Base-by-base conservation (phyloP, 202 grass and related monocot genomes). In the Eragrostis tef region DNA sequence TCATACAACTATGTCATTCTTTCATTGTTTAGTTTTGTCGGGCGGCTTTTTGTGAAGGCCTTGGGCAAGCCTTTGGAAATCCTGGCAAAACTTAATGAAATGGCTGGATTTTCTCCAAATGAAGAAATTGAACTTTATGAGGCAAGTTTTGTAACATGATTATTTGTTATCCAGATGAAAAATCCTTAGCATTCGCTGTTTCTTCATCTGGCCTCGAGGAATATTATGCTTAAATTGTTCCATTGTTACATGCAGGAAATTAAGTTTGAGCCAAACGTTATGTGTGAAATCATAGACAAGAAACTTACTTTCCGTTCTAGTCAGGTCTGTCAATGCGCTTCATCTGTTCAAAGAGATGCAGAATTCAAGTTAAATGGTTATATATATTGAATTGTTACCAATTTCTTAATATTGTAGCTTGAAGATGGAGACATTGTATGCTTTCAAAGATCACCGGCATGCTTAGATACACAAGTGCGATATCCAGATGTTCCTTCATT, bases 111-210 rank as follows among this genome's bases (percentile, higher is more conserved):
- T 79, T 54, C 77, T 19, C 80, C 79, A 57, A 78, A 94, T 80
- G 91, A 97, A 81, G 89, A 97, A 83, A 89, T 94, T 52, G 85
- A 94, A 73, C 91, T 97, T 39, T 93, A 94, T 68, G 94, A 97
- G 89, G 91, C 84, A 81, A 84, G 84, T 57, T 54, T 83, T 78
- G 7, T 79, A 59, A 70, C 63, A 65, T 74, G 43, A 71, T 76
- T 84, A 73, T 76, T 62, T 86, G 64, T 82, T 48, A 21, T 44
- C 21, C 17, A 24, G 5, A 54, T 54, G 31, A 22, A 24, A 71
- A 54, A 74, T 51, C 21, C 50, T 45, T 34, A 73, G 13, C 27
- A 67, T 41, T 75, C 34, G 79, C 61, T 88, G 50, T 21, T 50
- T 70, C 56, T 41, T 46, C 31, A 16, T 48, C 24, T 64, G 22